These are phyloP conservation scores for Salvia miltiorrhiza DNA, from an alignment of 257 asterid genomes.

Conservation along the genomic window DNA sequence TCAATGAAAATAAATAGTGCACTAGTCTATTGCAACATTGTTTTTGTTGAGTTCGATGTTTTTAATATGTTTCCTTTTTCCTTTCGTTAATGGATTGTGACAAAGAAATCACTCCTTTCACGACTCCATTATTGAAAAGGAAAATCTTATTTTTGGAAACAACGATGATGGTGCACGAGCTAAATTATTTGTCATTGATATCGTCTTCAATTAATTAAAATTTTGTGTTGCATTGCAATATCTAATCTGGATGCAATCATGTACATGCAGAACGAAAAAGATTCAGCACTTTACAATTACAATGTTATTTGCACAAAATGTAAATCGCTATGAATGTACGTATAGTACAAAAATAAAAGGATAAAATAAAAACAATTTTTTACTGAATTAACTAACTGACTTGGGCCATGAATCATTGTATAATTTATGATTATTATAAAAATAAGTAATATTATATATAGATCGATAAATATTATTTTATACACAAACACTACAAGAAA, in stretches of 20 bases:
- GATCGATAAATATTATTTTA: too few relatives aligned
- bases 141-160: not conserved
- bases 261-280: not conserved
- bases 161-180: not conserved
- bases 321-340: too few relatives aligned
- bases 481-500: too few relatives aligned
- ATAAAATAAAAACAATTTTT: too few relatives aligned
- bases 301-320: too few relatives aligned
- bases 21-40: not conserved
- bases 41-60: not conserved
- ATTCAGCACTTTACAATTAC: too few relatives aligned
- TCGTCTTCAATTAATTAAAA: not conserved
- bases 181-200: not conserved
- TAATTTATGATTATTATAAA: too few relatives aligned
- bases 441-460: too few relatives aligned
- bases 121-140: constrained; percentile 26
- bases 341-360: too few relatives aligned
- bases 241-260: not conserved
- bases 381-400: too few relatives aligned
- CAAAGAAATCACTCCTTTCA: constrained; percentile 48
- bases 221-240: not conserved
- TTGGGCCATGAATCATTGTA: too few relatives aligned
- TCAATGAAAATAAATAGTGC: not conserved
- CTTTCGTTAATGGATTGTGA: constrained; percentile 34
- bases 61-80: not conserved